phyloP scores from a whole-genome alignment of 129 eudicot species.

The Gnaphalium uliginosum region DNA sequence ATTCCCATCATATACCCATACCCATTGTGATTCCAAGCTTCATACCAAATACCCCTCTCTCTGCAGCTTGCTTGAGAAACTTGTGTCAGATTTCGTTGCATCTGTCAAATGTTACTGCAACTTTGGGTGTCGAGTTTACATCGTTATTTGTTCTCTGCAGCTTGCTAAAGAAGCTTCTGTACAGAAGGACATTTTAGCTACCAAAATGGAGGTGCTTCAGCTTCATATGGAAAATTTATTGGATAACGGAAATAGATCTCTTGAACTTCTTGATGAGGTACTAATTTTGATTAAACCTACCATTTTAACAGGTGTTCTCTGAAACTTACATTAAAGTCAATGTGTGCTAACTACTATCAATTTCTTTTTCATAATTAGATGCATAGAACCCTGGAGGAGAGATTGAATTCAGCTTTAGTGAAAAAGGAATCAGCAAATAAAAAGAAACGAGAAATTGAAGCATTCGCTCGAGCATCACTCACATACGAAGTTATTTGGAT shows the following conservation, averaged over 20 bases:
- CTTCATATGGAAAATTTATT: conserved; percentile 56
- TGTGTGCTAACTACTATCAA: neutral
- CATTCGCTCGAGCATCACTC: conserved; percentile 17
- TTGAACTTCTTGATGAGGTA: conserved; percentile 66
- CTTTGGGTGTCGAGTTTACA: neutral
- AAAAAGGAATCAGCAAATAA: conserved; percentile 44
- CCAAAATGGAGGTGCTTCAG: conserved; percentile 72
- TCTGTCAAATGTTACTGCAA: neutral
- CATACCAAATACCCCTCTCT: too few species aligned
- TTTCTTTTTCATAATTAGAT: conserved; percentile 41
- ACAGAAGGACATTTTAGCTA: conserved; percentile 62
- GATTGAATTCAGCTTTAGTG: conserved; percentile 22
- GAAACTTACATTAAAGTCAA: neutral
- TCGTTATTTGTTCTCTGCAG: conserved; percentile 34
- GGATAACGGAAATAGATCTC: conserved; percentile 58
- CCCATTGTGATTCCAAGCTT: too few species aligned
- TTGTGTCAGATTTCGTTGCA: neutral
- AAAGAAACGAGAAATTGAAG: conserved; percentile 48
- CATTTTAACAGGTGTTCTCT: too few species aligned
- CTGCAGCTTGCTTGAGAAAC: too few species aligned
- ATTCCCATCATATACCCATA: too few species aligned
- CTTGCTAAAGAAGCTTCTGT: conserved; percentile 66
- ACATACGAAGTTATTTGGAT: conserved; percentile 46
- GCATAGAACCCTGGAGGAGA: conserved; percentile 44
- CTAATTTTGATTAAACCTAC: neutral